These are phyloP conservation scores for Calocybe gambosa DNA, from an alignment of 1,284 basidiomycete genomes.

Conservation along the genomic window DNA sequence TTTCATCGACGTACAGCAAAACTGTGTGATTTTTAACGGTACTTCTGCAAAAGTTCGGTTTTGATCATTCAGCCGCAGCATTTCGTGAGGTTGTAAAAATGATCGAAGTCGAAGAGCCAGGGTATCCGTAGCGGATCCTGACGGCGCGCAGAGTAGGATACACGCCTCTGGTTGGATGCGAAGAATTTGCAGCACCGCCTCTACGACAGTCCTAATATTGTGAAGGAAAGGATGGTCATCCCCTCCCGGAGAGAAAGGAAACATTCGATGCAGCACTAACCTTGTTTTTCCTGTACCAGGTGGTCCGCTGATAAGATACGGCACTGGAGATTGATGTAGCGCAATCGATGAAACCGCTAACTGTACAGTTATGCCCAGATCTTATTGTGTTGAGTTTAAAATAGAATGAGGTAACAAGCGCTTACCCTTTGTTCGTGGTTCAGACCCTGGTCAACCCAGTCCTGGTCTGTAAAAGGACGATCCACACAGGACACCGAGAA, in stretches of 20 bases:
- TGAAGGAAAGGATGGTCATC: not conserved
- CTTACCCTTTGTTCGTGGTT: slow-evolving; percentile 38
- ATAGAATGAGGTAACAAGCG: not conserved
- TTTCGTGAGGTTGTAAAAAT: slow-evolving; percentile 31
- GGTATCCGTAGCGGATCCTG: slow-evolving; percentile 42
- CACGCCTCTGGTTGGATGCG: slow-evolving; percentile 35
- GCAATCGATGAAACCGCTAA: slow-evolving; percentile 35
- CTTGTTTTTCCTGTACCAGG: slow-evolving; percentile 45
- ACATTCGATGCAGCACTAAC: slow-evolving; percentile 14
- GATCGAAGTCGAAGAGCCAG: slow-evolving; percentile 33
- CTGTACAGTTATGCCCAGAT: slow-evolving; percentile 18
- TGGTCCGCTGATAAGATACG: slow-evolving; percentile 39
- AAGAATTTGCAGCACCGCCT: slow-evolving; percentile 40
- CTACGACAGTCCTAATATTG: slow-evolving; percentile 33
- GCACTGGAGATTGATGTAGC: slow-evolving; percentile 34
- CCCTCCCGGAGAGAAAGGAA: not conserved
- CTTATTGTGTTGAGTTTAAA: slow-evolving; percentile 1
- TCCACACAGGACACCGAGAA: slow-evolving; percentile 15
- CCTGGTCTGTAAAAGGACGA: slow-evolving; percentile 18
- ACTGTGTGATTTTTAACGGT: slow-evolving; percentile 31
- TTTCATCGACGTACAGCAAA: slow-evolving; percentile 30
- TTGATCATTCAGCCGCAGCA: slow-evolving; percentile 39
- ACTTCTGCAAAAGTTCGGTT: slow-evolving; percentile 43
- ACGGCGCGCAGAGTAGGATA: slow-evolving; percentile 41
- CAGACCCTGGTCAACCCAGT: slow-evolving; percentile 36